Conservation (phyloP, 345 rosid genomes). For the Ceriops decandra region DNA sequence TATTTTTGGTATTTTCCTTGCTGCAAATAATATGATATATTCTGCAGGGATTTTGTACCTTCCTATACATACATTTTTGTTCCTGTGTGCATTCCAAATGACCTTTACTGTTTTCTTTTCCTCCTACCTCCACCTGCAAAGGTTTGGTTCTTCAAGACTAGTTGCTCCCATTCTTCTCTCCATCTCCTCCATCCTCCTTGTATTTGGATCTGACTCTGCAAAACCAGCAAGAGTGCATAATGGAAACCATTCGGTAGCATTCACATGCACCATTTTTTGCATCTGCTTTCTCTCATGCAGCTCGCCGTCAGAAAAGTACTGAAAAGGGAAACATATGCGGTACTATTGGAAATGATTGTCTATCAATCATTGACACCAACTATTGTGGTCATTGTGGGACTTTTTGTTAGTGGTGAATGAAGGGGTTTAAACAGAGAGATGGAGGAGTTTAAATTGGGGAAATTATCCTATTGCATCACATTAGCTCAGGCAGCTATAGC, state of each 20-base stretch:
- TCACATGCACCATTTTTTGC: constrained; percentile 44
- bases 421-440: too few relatives aligned
- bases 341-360: constrained; percentile 39
- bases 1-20: constrained; percentile 30
- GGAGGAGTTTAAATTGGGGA: constrained; percentile 38
- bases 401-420: constrained; percentile 56
- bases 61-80: constrained; percentile 47
- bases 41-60: constrained; percentile 51
- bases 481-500: constrained; percentile 38
- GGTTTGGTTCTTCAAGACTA: constrained; percentile 39
- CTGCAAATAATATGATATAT: constrained; percentile 31
- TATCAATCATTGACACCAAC: constrained; percentile 40
- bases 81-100: constrained; percentile 41
- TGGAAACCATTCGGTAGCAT: constrained; percentile 30
- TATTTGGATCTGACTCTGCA: constrained; percentile 21
- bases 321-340: constrained; percentile 32
- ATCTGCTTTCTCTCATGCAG: constrained; percentile 41
- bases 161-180: constrained; percentile 50
- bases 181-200: constrained; percentile 45
- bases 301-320: constrained; percentile 38
- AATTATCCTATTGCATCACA: constrained; percentile 42
- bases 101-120: constrained; percentile 58
- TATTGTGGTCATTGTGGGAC: constrained; percentile 32
- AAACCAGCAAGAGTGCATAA: constrained; percentile 14
- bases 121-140: constrained; percentile 40